A percentile compares a stretch with the other conserved stretches of the same genome.
These are phyloP conservation scores for Biscogniauxia sp. DNA, from an alignment of 2,329 filamentous ascomycete species.

Conservation along the genomic window DNA sequence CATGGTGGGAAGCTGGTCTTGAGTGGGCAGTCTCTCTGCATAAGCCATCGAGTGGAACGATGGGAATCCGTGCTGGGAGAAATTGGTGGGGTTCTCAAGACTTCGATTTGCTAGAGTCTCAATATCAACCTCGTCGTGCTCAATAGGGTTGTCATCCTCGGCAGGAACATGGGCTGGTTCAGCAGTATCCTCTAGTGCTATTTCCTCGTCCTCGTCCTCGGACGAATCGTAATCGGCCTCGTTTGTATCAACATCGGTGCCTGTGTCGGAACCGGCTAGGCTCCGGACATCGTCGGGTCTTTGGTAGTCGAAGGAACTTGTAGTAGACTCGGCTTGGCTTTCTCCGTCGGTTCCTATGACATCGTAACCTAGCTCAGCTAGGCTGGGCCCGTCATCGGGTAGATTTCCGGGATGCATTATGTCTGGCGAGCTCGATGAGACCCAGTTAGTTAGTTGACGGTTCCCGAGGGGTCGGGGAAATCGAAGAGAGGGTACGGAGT, in stretches of 20 bases:
- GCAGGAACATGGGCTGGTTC: slow-evolving; percentile 16
- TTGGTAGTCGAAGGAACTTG: slow-evolving; percentile 47
- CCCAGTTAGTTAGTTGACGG: slow-evolving; percentile 56
- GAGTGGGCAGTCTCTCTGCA: slow-evolving; percentile 7
- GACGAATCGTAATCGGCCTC: slow-evolving; percentile 43
- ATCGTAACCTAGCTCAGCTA: slow-evolving; percentile 57
- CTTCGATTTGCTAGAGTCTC: slow-evolving; percentile 30
- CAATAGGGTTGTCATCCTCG: slow-evolving; percentile 13
- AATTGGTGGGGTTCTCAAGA: slow-evolving; percentile 32
- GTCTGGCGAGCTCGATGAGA: slow-evolving; percentile 56
- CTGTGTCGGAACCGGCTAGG: slow-evolving; percentile 38
- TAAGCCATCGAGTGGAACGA: slow-evolving; percentile 13
- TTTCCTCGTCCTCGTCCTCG: slow-evolving; percentile 35
- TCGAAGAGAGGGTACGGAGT: slow-evolving; percentile 49
- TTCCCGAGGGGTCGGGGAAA: slow-evolving; percentile 58
- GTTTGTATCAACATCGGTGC: slow-evolving; percentile 47
- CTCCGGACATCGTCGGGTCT: slow-evolving; percentile 53
- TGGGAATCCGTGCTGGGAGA: slow-evolving; percentile 26
- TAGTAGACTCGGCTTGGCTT: slow-evolving; percentile 50
- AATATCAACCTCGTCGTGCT: slow-evolving; percentile 24
- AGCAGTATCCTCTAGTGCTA: slow-evolving; percentile 17
- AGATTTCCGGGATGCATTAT: slow-evolving; percentile 49
- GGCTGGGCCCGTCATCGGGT: slow-evolving; percentile 47
- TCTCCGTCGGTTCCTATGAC: slow-evolving; percentile 55
- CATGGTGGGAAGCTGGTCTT: slow-evolving; percentile 2